Percentiles rank a stretch among this genome's conserved stretches.
phyloP scores from a whole-genome alignment of 768 basidiomycete species.

The Phanerochaete sordida region DNA sequence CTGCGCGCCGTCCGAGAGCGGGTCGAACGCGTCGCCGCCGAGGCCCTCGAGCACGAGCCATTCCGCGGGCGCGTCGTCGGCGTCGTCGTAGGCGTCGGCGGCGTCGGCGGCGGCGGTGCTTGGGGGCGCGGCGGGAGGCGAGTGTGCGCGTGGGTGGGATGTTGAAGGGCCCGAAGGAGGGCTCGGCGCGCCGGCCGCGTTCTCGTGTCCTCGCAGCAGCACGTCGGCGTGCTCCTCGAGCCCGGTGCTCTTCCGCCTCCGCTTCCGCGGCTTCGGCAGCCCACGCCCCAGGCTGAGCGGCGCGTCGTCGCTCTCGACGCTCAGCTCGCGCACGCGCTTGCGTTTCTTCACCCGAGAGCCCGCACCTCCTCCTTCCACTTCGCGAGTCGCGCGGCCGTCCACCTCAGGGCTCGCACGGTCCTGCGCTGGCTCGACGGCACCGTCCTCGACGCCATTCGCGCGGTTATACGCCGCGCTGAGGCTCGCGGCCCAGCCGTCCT shows the following conservation, averaged over 20 bases:
- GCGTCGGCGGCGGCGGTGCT: background rate
- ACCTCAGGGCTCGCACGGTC: no score
- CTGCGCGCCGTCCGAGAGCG: background rate
- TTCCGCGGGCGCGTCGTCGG: background rate
- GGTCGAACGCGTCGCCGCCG: background rate
- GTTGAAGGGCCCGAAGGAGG: no score
- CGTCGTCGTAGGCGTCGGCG: background rate
- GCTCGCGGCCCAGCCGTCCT: background rate
- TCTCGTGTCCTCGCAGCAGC: background rate
- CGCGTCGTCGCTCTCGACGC: no score
- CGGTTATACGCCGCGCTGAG: background rate
- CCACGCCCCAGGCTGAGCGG: no score
- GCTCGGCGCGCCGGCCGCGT: background rate
- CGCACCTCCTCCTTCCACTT: no score
- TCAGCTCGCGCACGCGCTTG: no score
- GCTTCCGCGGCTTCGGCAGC: background rate
- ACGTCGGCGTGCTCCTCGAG: background rate
- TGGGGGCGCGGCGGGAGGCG: no score
- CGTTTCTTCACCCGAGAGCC: no score
- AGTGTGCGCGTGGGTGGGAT: no score
- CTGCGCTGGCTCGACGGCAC: no score
- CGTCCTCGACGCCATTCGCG: background rate
- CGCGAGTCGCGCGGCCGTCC: no score
- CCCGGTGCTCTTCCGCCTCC: background rate
- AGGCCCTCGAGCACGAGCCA: background rate